phyloP scores from a whole-genome alignment of 2,329 filamentous ascomycete species.

The Atkinsonella hypoxylon region DNA sequence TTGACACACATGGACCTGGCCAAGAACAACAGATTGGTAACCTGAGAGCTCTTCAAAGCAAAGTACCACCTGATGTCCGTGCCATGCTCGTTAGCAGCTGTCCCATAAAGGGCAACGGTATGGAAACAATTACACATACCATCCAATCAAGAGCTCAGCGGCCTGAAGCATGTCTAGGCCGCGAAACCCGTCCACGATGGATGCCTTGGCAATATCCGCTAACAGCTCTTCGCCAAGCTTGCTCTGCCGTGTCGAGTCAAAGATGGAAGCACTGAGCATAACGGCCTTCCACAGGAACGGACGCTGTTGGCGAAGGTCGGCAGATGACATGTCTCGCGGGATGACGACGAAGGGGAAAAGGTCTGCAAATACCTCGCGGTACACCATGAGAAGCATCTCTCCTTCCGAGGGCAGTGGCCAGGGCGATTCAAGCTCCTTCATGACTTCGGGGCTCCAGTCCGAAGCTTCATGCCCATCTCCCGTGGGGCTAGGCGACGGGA shows the following conservation, averaged over 20 bases:
- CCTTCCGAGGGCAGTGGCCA: constrained; percentile 33
- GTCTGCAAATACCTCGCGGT: constrained; percentile 19
- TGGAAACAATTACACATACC: constrained; percentile 21
- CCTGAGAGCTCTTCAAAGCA: constrained; percentile 35
- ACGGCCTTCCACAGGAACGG: constrained; percentile 38
- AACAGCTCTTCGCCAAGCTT: constrained; percentile 32
- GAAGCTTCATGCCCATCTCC: constrained; percentile 10
- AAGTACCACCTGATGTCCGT: constrained; percentile 30
- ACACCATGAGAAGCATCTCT: constrained; percentile 25
- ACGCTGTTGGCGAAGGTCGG: constrained; percentile 23
- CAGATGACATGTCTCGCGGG: constrained; percentile 22
- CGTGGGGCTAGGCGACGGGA: constrained; percentile 18
- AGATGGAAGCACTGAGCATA: constrained; percentile 32
- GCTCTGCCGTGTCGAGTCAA: constrained; percentile 32
- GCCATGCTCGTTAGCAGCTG: neutral
- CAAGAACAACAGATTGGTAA: constrained; percentile 37
- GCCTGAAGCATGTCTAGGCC: constrained; percentile 36
- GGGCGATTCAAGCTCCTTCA: constrained; percentile 17
- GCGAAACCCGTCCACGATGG: constrained; percentile 28
- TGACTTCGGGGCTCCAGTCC: constrained; percentile 11
- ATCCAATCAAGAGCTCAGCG: constrained; percentile 32
- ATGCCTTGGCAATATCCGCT: constrained; percentile 28
- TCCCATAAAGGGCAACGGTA: neutral
- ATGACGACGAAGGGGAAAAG: constrained; percentile 35
- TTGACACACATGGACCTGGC: constrained; percentile 33